Conservation (phyloP, 257 asterid genomes). For the Ehretia macrophylla region DNA sequence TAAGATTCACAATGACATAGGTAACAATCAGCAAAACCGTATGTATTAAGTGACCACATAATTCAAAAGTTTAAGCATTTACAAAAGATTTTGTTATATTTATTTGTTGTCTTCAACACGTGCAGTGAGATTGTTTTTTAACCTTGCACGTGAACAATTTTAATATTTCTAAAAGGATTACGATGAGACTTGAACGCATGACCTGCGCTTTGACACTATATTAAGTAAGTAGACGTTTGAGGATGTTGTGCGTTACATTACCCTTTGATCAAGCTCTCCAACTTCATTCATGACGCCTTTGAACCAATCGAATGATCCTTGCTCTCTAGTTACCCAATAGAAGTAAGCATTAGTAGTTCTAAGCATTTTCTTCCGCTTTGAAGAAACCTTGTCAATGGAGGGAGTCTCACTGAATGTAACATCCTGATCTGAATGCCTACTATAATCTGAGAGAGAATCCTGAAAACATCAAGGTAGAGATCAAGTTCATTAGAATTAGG, state of each 20-base stretch:
- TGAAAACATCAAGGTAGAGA: slow-evolving; percentile 23
- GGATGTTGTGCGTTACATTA: too few relatives aligned
- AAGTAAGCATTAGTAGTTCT: slow-evolving; percentile 87
- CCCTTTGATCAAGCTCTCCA: slow-evolving; percentile 90
- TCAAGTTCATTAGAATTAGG: slow-evolving; percentile 1
- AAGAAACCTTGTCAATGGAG: slow-evolving; percentile 42
- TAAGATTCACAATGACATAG: slow-evolving; percentile 15
- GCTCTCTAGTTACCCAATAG: slow-evolving; percentile 96
- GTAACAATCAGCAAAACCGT: not conserved
- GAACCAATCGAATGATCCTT: slow-evolving; percentile 95
- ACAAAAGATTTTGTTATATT: too few relatives aligned
- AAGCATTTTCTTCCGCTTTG: slow-evolving; percentile 46
- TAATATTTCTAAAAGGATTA: too few relatives aligned
- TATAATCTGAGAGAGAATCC: slow-evolving; percentile 68
- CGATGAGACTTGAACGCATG: not conserved
- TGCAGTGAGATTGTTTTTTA: too few relatives aligned
- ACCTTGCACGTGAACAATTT: too few relatives aligned
- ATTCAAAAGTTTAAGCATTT: too few relatives aligned
- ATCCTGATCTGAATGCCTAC: slow-evolving; percentile 61
- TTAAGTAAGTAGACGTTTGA: too few relatives aligned
- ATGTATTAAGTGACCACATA: not conserved
- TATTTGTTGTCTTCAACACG: too few relatives aligned
- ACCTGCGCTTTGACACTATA: too few relatives aligned
- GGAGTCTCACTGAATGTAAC: slow-evolving; percentile 37
- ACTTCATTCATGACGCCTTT: slow-evolving; percentile 94